phyloP scores from a whole-genome alignment of 2,329 filamentous ascomycete genomes.

The Diplodia sapinea region DNA sequence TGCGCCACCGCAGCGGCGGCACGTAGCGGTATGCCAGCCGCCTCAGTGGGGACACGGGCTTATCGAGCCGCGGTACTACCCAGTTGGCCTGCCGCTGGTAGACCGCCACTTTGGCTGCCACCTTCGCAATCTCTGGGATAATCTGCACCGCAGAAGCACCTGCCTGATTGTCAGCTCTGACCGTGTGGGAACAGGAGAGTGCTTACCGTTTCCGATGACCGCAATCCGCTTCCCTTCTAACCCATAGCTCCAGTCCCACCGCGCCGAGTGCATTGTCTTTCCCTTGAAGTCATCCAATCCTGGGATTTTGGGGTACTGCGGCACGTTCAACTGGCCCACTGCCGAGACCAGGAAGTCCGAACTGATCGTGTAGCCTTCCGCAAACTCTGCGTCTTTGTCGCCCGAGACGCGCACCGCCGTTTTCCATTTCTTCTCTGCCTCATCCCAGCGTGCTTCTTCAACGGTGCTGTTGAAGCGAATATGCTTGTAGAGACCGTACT shows the following conservation, averaged over 20 bases:
- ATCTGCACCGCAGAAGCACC: slow-evolving; percentile 64
- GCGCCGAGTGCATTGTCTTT: slow-evolving; percentile 62
- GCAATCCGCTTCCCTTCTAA: slow-evolving; percentile 62
- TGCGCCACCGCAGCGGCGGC: slow-evolving; percentile 57
- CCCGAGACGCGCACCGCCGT: slow-evolving; percentile 56
- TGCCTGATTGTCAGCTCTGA: slow-evolving; percentile 37
- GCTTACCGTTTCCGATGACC: slow-evolving; percentile 61
- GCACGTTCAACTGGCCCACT: slow-evolving; percentile 65
- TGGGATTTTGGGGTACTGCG: slow-evolving; percentile 56
- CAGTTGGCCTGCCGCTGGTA: slow-evolving; percentile 67
- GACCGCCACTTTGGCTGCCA: slow-evolving; percentile 57
- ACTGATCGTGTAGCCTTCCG: slow-evolving; percentile 58
- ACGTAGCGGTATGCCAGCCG: slow-evolving; percentile 56
- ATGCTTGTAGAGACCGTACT: slow-evolving; percentile 61
- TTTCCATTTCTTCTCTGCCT: slow-evolving; percentile 58
- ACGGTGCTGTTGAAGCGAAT: slow-evolving; percentile 64
- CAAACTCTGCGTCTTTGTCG: slow-evolving; percentile 62
- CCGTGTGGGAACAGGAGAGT: background rate
- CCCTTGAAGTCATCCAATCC: slow-evolving; percentile 58
- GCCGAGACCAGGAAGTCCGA: slow-evolving; percentile 64
- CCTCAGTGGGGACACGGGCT: slow-evolving; percentile 51
- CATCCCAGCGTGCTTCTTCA: slow-evolving; percentile 61
- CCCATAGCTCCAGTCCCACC: slow-evolving; percentile 66
- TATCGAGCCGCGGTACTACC: slow-evolving; percentile 61
- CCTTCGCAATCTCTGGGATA: slow-evolving; percentile 61